phyloP scores from a whole-genome alignment of 2,329 filamentous ascomycete species.

The Penicillium sp. region DNA sequence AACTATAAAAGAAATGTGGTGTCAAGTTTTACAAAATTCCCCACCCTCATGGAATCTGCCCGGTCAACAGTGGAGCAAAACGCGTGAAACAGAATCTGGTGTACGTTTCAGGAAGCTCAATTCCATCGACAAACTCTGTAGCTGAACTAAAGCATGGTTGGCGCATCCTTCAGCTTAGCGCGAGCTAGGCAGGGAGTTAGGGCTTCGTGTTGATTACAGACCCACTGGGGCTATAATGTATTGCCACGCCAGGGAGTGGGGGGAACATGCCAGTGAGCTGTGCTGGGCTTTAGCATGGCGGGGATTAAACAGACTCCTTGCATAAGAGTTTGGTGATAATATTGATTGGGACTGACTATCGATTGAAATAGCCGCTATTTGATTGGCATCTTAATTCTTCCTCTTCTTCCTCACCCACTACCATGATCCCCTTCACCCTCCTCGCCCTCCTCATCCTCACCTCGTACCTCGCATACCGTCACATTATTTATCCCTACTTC shows the following conservation, averaged over 20 bases:
- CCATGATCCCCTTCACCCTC: conserved; percentile 9
- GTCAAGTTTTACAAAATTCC: background rate
- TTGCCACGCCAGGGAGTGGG: background rate
- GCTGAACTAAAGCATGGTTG: background rate
- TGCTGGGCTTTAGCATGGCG: background rate
- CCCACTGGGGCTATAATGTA: conserved; percentile 4
- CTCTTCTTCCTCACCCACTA: background rate
- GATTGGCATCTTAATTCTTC: conserved; percentile 4
- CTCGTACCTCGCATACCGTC: conserved; percentile 23
- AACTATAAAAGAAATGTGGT: background rate
- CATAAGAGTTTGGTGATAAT: background rate
- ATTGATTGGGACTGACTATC: background rate
- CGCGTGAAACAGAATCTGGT: background rate
- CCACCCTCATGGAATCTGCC: background rate
- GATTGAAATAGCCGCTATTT: background rate
- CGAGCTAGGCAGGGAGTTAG: background rate
- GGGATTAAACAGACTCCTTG: background rate
- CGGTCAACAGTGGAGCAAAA: background rate
- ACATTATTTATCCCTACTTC: conserved; percentile 37
- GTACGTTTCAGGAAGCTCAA: background rate
- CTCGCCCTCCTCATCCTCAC: conserved; percentile 16
- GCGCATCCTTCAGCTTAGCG: background rate
- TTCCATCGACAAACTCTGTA: background rate
- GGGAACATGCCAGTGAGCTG: background rate
- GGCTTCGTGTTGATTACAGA: conserved; percentile 6